phyloP scores from a whole-genome alignment of 2,329 filamentous ascomycete species.

The Aureobasidium melanogenum region DNA sequence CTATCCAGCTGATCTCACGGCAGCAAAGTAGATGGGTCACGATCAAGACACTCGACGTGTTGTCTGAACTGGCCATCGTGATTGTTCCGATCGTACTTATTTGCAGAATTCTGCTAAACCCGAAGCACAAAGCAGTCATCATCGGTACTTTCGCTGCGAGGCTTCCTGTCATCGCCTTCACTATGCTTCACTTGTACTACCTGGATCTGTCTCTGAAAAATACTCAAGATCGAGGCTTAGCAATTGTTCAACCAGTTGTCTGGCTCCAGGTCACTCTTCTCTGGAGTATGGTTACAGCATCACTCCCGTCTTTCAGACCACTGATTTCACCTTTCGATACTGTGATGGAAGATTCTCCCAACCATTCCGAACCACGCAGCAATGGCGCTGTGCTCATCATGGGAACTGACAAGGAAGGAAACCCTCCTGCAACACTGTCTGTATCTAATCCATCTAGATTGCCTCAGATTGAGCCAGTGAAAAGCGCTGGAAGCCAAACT shows the following conservation, averaged over 20 bases:
- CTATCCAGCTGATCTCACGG: not conserved
- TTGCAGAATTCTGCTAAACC: slow-evolving; percentile 10
- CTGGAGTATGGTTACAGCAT: slow-evolving; percentile 13
- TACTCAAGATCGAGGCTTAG: not conserved
- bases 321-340: slow-evolving; percentile 4
- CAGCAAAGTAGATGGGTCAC: slow-evolving; percentile 7
- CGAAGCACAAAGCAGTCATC: slow-evolving; percentile 6
- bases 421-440: not conserved
- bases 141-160: not conserved
- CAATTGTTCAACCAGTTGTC: slow-evolving; percentile 3
- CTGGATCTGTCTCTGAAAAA: not conserved
- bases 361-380: not conserved
- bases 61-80: slow-evolving; percentile 12
- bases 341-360: not conserved
- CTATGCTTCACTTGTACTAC: not conserved
- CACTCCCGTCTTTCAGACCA: slow-evolving; percentile 12
- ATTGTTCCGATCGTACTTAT: slow-evolving; percentile 11
- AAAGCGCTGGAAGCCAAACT: not conserved
- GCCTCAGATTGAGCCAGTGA: not conserved
- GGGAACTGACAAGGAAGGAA: not conserved
- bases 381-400: not conserved
- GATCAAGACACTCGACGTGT: slow-evolving; percentile 10
- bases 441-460: not conserved
- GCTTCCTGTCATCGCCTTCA: slow-evolving; percentile 3
- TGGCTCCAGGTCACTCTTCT: slow-evolving; percentile 9